Base-by-base conservation (phyloP, 164 flowering plant genomes). In the Sedum album region DNA sequence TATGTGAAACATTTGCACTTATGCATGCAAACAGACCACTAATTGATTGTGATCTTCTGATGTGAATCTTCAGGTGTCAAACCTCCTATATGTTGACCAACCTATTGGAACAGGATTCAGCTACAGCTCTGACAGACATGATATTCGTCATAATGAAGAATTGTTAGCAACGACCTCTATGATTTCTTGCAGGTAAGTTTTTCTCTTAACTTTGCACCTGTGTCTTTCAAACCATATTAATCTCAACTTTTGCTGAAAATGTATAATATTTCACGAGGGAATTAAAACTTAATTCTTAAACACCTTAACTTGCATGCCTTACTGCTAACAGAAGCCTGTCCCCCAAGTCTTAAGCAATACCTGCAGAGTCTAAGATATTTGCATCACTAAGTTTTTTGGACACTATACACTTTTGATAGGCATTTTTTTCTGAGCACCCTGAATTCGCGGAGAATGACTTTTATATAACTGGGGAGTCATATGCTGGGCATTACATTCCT, bases 31-130 rank as follows among this genome's bases (percentile, higher is more conserved):
- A n/a, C n/a, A n/a, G n/a, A n/a, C n/a, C n/a, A n/a, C n/a, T n/a
- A n/a, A n/a, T n/a, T n/a, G n/a, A n/a, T n/a, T n/a, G n/a, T n/a
- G n/a, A n/a, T n/a, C n/a, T n/a, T n/a, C 6, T 70, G 70, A 25
- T 64, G 28, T 60, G 66, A 20, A 31, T 10, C 31, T 65, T 17
- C 75, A 78, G 81, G 77, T 51, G 31, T 79, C 81, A 14, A 79
- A 79, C 68, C 65, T 79, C 26, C 60, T 79, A 31, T 79, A 53
- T 70, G 77, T 79, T 33, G 81, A 79, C 69, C 81, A 79, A 69
- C 81, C 79, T 62, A 30, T 68, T 69, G 79, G 79, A 17, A 79
- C 81, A 25, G 81, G 81, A 20, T 79, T 79, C 62, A 79, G 81
- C 69, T 79, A 76, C 33, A 73, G 65, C 62, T 49, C 79, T 42